Conservation (phyloP, 176 grass and related monocot species). For the Ampelocalamus luodianensis region DNA sequence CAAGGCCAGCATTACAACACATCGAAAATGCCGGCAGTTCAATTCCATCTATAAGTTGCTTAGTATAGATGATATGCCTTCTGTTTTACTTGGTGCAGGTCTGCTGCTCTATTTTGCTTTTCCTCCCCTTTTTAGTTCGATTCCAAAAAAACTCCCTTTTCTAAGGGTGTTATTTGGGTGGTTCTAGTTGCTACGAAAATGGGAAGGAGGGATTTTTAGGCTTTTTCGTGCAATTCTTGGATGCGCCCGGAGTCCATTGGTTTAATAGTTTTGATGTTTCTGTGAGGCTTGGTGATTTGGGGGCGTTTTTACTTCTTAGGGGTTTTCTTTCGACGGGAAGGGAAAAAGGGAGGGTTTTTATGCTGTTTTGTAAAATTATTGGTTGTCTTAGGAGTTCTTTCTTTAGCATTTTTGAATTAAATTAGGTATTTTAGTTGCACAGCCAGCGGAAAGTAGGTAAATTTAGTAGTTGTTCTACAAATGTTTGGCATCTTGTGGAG, state of each 20-base stretch:
- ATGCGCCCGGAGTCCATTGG: not conserved
- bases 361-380: not conserved
- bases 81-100: too few relatives aligned
- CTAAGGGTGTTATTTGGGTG: not conserved
- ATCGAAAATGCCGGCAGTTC: too few relatives aligned
- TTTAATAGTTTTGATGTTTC: not conserved
- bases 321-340: not conserved
- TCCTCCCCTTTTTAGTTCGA: not conserved
- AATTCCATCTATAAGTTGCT: too few relatives aligned
- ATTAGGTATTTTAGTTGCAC: not conserved
- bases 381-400: not conserved
- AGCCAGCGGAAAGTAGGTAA: not conserved
- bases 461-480: not conserved
- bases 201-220: not conserved
- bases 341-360: not conserved
- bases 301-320: not conserved
- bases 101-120: not conserved
- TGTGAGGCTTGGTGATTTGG: not conserved
- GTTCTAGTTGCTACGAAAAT: not conserved
- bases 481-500: not conserved
- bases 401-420: not conserved
- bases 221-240: not conserved
- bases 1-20: too few relatives aligned
- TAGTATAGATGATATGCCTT: too few relatives aligned
- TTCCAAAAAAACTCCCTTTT: too few relatives aligned